Evolutionary conservation across 139 green algal genomes (phyloP).

Genomic region (Penium margaritaceum): DNA sequence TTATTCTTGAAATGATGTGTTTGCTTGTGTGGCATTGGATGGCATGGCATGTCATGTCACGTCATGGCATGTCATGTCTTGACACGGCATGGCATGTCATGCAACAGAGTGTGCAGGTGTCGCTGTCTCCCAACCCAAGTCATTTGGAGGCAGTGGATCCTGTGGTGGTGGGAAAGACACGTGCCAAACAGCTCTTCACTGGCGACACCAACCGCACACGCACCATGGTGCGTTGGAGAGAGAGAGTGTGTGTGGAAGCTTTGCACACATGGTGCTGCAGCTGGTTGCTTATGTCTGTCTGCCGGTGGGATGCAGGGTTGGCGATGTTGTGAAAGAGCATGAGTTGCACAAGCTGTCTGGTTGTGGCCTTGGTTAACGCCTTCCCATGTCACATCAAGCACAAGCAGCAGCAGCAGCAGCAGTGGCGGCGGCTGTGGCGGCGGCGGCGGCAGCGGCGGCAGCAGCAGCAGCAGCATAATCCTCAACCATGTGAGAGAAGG

Average conservation of each 20-base stretch:
- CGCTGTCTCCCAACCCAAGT: conserved; percentile 47
- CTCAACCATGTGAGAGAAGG: not conserved
- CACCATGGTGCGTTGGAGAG: conserved; percentile 58
- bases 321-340: not conserved
- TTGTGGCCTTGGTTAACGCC: not conserved
- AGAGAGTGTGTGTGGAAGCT: no score
- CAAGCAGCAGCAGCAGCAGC: no score
- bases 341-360: not conserved
- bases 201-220: conserved; percentile 41
- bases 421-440: no score
- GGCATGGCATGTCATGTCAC: not conserved
- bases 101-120: not conserved
- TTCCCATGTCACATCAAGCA: not conserved
- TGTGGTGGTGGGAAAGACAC: conserved; percentile 68
- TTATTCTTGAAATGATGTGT: conserved; percentile 14
- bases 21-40: conserved; percentile 12
- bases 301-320: not conserved
- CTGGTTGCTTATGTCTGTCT: not conserved
- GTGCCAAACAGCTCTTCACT: conserved; percentile 58
- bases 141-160: conserved; percentile 68
- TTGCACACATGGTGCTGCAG: no score
- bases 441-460: no score
- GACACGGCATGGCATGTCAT: no score
- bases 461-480: no score
- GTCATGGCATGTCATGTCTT: no score